Evolutionary conservation across 345 rosid genomes (phyloP).

Genomic region (Kandelia obovata): DNA sequence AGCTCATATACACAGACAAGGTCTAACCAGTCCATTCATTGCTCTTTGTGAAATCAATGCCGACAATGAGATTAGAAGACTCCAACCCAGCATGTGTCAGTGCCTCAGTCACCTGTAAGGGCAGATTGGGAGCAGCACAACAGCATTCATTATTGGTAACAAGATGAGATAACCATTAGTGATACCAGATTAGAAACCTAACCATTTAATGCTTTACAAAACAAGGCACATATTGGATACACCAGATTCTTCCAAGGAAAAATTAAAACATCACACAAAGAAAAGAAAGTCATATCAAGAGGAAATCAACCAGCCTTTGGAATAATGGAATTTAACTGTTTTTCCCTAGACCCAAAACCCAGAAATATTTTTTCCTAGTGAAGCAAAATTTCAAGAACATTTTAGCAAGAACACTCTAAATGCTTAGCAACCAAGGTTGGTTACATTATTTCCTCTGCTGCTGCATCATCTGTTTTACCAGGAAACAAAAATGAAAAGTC

Average conservation of each 20-base stretch:
- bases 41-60: constrained; percentile 95
- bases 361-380: not conserved
- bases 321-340: not conserved
- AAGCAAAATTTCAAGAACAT: constrained; percentile 2
- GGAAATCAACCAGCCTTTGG: not conserved
- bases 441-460: not conserved
- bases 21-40: constrained; percentile 90
- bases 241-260: not conserved
- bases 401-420: not conserved
- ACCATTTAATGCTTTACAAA: not conserved
- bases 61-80: constrained; percentile 88
- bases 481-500: constrained; percentile 1
- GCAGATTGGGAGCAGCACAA: not conserved
- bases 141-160: not conserved
- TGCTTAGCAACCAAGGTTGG: constrained; percentile 1
- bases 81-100: constrained; percentile 78
- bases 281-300: not conserved
- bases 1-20: not conserved
- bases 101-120: constrained; percentile 68
- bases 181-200: not conserved
- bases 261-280: not conserved
- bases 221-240: not conserved
- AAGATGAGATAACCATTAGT: constrained; percentile 1
- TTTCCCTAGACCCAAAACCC: not conserved
- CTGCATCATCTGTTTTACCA: not conserved